Percentiles rank a stretch among this genome's conserved stretches.
phyloP scores from a whole-genome alignment of 495 filamentous ascomycete species.

The Neurospora discreta region DNA sequence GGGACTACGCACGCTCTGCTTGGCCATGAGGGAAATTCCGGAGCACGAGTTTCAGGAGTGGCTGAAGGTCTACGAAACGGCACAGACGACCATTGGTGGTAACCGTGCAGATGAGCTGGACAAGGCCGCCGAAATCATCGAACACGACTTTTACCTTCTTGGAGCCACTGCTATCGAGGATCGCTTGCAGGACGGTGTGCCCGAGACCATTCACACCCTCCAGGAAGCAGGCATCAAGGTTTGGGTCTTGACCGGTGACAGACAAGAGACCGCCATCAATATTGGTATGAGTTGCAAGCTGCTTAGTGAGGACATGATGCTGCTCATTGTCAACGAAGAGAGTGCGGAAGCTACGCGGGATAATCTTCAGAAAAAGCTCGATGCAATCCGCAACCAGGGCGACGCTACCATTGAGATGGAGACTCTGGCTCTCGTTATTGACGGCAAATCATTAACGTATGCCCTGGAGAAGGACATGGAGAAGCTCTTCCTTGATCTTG shows the following conservation, averaged over 20 bases:
- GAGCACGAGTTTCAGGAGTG: slow-evolving; percentile 88
- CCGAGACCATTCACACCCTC: slow-evolving; percentile 95
- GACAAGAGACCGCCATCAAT: slow-evolving; percentile 98
- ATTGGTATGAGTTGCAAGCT: slow-evolving; percentile 99
- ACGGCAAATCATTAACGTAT: slow-evolving; percentile 89
- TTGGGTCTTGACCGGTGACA: slow-evolving; percentile 96
- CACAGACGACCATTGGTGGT: slow-evolving; percentile 80
- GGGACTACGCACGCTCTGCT: slow-evolving; percentile 86
- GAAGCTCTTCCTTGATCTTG: slow-evolving; percentile 85
- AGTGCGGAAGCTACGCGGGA: slow-evolving; percentile 60
- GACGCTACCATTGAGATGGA: slow-evolving; percentile 68
- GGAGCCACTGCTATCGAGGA: slow-evolving; percentile 98
- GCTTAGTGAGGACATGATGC: slow-evolving; percentile 96
- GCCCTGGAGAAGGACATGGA: slow-evolving; percentile 92
- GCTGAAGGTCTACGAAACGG: slow-evolving; percentile 78
- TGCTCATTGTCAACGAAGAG: slow-evolving; percentile 94
- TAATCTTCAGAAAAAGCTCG: slow-evolving; percentile 84
- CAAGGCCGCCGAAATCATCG: slow-evolving; percentile 93
- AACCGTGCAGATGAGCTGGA: slow-evolving; percentile 92
- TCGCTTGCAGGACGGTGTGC: slow-evolving; percentile 91
- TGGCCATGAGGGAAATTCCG: slow-evolving; percentile 88
- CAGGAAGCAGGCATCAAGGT: slow-evolving; percentile 97
- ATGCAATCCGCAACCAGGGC: slow-evolving; percentile 70
- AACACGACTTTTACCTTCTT: slow-evolving; percentile 80
- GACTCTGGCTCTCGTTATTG: slow-evolving; percentile 87